phyloP scores from a whole-genome alignment of 305 asterid genomes.

The Solanum chacoense region DNA sequence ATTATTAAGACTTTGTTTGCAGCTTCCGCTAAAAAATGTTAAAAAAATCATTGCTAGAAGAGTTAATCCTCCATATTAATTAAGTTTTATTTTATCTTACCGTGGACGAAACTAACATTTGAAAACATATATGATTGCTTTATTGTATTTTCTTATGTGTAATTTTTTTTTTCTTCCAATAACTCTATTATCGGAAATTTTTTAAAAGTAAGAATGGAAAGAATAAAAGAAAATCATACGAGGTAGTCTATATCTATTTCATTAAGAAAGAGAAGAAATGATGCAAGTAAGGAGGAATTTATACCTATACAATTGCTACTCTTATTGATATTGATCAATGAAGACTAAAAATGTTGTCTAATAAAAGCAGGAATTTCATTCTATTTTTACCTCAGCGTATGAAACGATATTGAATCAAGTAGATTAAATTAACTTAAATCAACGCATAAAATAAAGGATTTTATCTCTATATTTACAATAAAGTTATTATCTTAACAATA shows the following conservation, averaged over 20 bases:
- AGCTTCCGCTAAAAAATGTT: not conserved
- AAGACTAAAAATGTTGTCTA: not conserved
- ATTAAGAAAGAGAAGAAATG: not conserved
- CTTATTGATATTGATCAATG: not conserved
- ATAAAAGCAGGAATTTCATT: not conserved
- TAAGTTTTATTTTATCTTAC: not conserved
- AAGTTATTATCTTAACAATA: not conserved
- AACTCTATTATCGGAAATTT: not conserved
- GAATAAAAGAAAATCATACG: not conserved
- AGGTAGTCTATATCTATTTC: not conserved
- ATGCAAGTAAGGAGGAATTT: not conserved
- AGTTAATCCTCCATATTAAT: not conserved
- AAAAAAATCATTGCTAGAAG: not conserved
- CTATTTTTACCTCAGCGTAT: not conserved
- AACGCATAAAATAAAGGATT: not conserved
- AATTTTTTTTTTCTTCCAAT: not conserved
- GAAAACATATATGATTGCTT: not conserved
- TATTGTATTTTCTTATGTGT: not conserved
- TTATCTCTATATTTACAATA: not conserved
- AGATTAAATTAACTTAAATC: not conserved
- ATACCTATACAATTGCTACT: not conserved
- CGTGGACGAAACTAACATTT: not conserved
- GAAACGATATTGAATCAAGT: not conserved
- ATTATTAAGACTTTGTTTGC: not conserved
- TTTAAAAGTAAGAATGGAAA: fast-evolving